Percentiles rank a stretch among this genome's conserved stretches.
phyloP scores from a whole-genome alignment of 495 filamentous ascomycete species.

The Lepidopterella palustris region DNA sequence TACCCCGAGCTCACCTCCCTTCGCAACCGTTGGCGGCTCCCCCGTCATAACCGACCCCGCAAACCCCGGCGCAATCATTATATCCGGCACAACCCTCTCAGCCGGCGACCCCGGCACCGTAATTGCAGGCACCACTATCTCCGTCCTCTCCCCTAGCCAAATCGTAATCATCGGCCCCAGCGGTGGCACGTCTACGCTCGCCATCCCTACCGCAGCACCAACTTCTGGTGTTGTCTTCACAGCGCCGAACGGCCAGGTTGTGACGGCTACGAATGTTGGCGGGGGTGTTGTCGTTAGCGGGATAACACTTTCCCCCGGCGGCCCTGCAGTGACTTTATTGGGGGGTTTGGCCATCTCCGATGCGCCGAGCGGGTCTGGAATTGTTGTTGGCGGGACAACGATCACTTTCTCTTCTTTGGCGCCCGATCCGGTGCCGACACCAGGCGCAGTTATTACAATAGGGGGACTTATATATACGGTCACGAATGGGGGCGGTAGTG shows the following conservation, averaged over 20 bases:
- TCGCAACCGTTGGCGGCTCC: neutral
- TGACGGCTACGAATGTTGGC: constrained; percentile 12
- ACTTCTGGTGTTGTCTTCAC: constrained; percentile 8
- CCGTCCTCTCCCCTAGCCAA: neutral
- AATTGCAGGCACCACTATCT: neutral
- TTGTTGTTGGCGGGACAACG: constrained; percentile 6
- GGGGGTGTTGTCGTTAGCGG: constrained; percentile 4
- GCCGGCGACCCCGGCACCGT: neutral
- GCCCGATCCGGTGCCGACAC: neutral
- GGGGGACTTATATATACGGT: constrained; percentile 10
- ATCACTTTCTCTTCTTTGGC: constrained; percentile 2
- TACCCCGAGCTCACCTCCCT: neutral
- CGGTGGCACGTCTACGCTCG: neutral
- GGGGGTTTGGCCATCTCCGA: constrained; percentile 13
- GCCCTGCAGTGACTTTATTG: constrained; percentile 5
- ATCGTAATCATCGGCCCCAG: neutral
- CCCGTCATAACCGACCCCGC: neutral
- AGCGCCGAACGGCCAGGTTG: constrained; percentile 3
- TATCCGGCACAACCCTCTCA: neutral
- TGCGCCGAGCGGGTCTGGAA: neutral
- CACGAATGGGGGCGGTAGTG: neutral
- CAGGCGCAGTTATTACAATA: constrained; percentile 4
- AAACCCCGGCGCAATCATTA: neutral
- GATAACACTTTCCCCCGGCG: constrained; percentile 3
- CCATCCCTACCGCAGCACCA: neutral